Evolutionary conservation across 805 yeast species (phyloP), one percentile per base, ranked within the genome.

Genomic region (Wickerhamomyces rabaulensis): DNA sequence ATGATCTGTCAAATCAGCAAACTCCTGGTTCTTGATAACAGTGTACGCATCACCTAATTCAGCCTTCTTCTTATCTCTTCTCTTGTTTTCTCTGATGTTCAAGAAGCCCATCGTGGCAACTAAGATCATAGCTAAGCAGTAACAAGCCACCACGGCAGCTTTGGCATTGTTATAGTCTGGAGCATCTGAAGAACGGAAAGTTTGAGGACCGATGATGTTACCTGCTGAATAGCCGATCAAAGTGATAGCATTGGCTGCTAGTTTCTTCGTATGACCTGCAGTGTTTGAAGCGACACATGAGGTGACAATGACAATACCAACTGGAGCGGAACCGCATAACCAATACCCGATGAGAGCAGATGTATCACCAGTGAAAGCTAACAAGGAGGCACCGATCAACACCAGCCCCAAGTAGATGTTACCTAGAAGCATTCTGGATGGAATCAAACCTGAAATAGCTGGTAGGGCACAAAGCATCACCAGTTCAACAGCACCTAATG

Each of bases 81-180:
- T n/a, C n/a, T n/a, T n/a, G n/a, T n/a, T n/a, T n/a, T n/a, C n/a
- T n/a, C n/a, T n/a, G 41, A 70, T 75, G 51, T 69, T 68, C 26
- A 61, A 62, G 40, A 64, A 58, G 1, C 54, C 45, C 16, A 60
- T 19, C 36, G 71, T 51, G 15, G 58, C 44, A 9, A 61, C 53
- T 22, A 66, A 46, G 25, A 69, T 53, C 13, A 66, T 43, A 38
- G 69, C 73, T 53, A 73, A 70, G 39, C 71, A 16, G 20, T 35
- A 39, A 9, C 42, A 39, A 5, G 43, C 49, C 9, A 43, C 45
- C 39, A 9, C 43, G 8, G 40, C 19, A 15, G 22, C n/a, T 54
- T 79, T 79, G 6, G 85, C 87, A 10, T 80, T 76, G 3, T 62
- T 64, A 52, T 79, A 82, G 15, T 63, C 57, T 16, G 84, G 85